These are phyloP conservation scores for Eucalyptus urophylla DNA, from an alignment of 345 rosid species.

Conservation along the genomic window DNA sequence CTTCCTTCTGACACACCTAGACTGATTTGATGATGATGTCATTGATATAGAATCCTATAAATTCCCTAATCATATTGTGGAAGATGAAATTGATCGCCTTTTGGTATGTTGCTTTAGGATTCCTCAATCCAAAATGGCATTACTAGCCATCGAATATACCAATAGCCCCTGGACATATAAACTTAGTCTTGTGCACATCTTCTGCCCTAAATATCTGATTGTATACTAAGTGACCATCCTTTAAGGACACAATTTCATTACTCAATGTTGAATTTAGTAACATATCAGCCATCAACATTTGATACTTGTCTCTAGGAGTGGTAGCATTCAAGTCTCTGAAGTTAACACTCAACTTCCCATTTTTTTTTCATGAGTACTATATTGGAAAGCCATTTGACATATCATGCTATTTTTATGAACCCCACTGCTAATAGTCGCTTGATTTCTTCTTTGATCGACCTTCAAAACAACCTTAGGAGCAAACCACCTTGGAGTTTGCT, in stretches of 20 bases:
- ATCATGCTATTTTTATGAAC: too few relatives aligned
- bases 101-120: neutral
- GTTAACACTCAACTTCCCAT: neutral
- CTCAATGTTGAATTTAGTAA: neutral
- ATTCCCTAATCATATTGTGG: neutral
- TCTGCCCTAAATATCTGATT: neutral
- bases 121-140: neutral
- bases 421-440: too few relatives aligned
- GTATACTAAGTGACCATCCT: neutral
- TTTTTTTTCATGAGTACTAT: too few relatives aligned
- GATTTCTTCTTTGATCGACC: too few relatives aligned
- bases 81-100: neutral
- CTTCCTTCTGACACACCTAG: neutral
- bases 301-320: neutral
- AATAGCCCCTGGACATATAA: neutral
- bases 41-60: neutral
- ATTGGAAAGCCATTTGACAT: too few relatives aligned
- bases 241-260: neutral
- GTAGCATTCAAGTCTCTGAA: neutral
- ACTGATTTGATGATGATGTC: neutral
- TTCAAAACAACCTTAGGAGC: too few relatives aligned
- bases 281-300: neutral
- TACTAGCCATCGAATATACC: neutral
- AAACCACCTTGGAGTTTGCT: too few relatives aligned
- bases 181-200: neutral